Evolutionary conservation across 805 yeast species (phyloP), one percentile per base, ranked within the genome.

Genomic region (Deakozyma indianensis): DNA sequence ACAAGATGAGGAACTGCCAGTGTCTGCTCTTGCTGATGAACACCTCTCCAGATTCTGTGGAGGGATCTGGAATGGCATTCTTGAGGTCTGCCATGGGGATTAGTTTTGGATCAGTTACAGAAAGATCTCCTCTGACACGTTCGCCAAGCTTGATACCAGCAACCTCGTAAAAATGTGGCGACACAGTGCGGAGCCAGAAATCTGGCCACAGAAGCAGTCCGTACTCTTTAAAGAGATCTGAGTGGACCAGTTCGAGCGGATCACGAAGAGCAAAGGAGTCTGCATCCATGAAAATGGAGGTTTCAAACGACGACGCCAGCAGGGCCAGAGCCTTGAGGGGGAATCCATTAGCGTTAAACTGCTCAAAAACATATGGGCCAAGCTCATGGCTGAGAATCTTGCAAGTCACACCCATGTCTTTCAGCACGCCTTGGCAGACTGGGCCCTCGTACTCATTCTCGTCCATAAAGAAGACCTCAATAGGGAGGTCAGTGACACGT

Each of bases 111-210:
- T 53, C 71, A 51, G 60, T 51, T 20, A 60, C 74, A 49, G 48
- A 65, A 61, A 65, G 44, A 52, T 64, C 47, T 50, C 61, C 62
- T 15, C 58, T 55, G 15, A 57, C 71, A 56, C 53, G 65, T 41
- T 56, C 53, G 23, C 73, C 70, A 1, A 77, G 64, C 43, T 64
- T 52, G 14, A 77, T 65, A 2, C 77, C 83, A 0, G 84, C 84
- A 51, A 85, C 77, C 24, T 75, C 73, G 60, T 81, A 85, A 54
- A 73, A 80, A 32, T 65, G 64, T 3, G 95, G 94, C 1, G 83
- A 74, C 1, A 88, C 83, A 4, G 88, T 77, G 51, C 95, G 71
- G 60, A 80, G 74, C 95, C 95, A 85, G 60, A 78, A 85, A 61
- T 85, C 95, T 1, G 94, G 94, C 90, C 94, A 85, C 22, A 77